Conservation (phyloP, 257 asterid species). For the Fraxinus quadrangulata region DNA sequence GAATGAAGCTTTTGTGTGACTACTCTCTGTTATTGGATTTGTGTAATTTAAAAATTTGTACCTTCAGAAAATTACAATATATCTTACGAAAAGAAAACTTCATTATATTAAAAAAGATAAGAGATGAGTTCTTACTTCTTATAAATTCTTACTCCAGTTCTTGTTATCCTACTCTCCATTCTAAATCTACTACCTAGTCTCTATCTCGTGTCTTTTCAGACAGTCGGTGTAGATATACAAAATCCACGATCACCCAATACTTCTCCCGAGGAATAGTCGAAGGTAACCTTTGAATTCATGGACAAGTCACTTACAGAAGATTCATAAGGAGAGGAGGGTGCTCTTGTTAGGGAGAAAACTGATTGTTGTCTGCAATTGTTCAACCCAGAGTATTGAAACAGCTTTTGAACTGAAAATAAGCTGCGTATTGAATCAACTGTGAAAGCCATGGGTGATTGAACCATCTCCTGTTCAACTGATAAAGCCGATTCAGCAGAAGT, state of each 20-base stretch:
- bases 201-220: background rate
- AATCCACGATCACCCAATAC: background rate
- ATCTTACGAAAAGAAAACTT: background rate
- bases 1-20: too few relatives aligned
- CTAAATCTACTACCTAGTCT: background rate
- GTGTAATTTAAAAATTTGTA: too few relatives aligned
- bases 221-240: background rate
- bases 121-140: background rate
- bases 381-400: background rate
- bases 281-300: slow-evolving; percentile 30
- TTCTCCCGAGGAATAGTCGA: slow-evolving; percentile 19
- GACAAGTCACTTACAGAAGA: slow-evolving; percentile 23
- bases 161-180: background rate
- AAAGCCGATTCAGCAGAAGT: background rate
- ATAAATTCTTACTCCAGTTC: background rate
- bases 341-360: slow-evolving; percentile 16
- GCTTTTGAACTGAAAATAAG: background rate
- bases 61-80: too few relatives aligned
- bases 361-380: background rate
- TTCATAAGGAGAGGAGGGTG: background rate
- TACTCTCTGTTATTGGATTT: too few relatives aligned
- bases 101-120: background rate
- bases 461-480: background rate
- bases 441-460: background rate
- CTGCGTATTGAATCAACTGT: background rate